phyloP scores from a whole-genome alignment of 2,329 filamentous ascomycete genomes.

The Alternaria dauci region DNA sequence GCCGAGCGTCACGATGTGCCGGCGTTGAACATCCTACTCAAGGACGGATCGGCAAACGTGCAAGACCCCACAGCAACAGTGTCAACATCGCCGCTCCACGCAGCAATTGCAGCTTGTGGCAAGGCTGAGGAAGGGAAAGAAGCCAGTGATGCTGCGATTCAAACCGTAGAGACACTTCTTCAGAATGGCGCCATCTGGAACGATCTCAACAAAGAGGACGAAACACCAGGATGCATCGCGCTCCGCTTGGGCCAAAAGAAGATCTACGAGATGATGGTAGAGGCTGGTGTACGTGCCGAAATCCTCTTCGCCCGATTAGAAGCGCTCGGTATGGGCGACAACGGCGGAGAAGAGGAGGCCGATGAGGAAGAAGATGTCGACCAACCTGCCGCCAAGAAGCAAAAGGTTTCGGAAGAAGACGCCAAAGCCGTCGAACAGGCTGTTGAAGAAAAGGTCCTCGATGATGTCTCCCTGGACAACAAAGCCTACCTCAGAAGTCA shows the following conservation, averaged over 20 bases:
- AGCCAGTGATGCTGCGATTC: conserved; percentile 36
- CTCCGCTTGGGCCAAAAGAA: conserved; percentile 44
- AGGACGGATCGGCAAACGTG: conserved; percentile 49
- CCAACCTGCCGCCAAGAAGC: conserved; percentile 46
- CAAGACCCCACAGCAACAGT: conserved; percentile 47
- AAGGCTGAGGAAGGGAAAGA: conserved; percentile 42
- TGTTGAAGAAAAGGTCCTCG: conserved; percentile 37
- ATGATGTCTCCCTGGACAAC: conserved; percentile 51
- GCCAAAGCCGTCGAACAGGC: conserved; percentile 36
- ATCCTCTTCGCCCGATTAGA: conserved; percentile 47
- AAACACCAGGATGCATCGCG: conserved; percentile 51
- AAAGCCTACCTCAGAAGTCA: conserved; percentile 50
- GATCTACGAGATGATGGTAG: conserved; percentile 50
- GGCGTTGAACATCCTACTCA: conserved; percentile 46
- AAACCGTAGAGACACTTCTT: conserved; percentile 44
- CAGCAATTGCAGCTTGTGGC: conserved; percentile 45
- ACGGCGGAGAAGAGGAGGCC: conserved; percentile 30
- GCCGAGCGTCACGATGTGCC: conserved; percentile 47
- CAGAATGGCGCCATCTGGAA: conserved; percentile 53
- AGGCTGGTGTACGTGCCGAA: conserved; percentile 49
- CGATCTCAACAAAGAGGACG: conserved; percentile 49
- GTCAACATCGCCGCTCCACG: conserved; percentile 48
- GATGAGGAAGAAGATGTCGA: conserved; percentile 35
- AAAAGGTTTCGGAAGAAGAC: conserved; percentile 41
- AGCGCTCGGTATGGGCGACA: conserved; percentile 40